Conservation (phyloP, 2,329 filamentous ascomycete genomes). For the Fusarium miscanthi region DNA sequence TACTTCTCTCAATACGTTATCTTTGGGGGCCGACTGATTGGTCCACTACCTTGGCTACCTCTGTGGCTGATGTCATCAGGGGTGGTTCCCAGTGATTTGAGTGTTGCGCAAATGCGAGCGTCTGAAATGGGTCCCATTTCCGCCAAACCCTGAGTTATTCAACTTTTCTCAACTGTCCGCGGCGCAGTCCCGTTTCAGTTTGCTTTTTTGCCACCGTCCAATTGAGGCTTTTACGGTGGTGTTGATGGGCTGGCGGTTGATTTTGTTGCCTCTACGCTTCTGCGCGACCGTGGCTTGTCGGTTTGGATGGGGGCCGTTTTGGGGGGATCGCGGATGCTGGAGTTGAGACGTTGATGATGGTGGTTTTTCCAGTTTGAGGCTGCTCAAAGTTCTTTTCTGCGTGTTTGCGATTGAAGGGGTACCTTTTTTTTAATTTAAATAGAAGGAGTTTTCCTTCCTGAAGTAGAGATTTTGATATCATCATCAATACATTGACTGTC, state of each 20-base stretch:
- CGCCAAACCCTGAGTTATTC: conserved; percentile 8
- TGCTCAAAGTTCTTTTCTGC: conserved; percentile 16
- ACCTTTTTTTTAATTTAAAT: conserved; percentile 10
- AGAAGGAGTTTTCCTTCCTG: neutral
- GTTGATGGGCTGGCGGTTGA: conserved; percentile 11
- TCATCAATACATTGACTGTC: neutral
- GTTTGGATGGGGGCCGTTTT: conserved; percentile 25
- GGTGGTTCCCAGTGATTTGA: neutral
- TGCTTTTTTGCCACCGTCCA: conserved; percentile 19
- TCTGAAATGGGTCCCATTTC: neutral
- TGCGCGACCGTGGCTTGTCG: neutral
- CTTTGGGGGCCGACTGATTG: conserved; percentile 13
- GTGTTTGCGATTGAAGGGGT: neutral
- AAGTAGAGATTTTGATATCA: neutral
- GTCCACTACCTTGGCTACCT: conserved; percentile 7
- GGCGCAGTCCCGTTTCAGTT: conserved; percentile 19
- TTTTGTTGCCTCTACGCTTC: conserved; percentile 1
- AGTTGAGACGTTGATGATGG: conserved; percentile 4
- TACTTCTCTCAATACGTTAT: neutral
- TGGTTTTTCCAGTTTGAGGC: conserved; percentile 32
- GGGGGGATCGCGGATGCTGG: neutral
- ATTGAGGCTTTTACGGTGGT: conserved; percentile 18
- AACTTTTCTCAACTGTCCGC: neutral
- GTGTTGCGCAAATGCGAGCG: conserved; percentile 19
- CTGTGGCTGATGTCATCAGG: conserved; percentile 13